Conservation (phyloP, 1,284 basidiomycete genomes). For the Marasmius tenuissimus region DNA sequence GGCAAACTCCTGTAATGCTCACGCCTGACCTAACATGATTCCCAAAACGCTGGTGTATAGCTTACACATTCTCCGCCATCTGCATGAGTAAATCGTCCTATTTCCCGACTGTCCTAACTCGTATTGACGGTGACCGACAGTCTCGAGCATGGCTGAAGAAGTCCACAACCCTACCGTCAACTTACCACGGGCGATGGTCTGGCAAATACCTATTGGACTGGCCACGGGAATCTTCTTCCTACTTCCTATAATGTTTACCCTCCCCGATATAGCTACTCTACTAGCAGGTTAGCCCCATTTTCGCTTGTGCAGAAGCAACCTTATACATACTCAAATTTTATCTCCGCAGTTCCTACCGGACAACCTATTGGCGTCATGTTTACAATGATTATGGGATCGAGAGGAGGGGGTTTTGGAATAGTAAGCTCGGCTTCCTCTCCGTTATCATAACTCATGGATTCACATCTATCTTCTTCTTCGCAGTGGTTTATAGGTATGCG, state of each 20-base stretch:
- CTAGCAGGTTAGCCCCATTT: slow-evolving; percentile 39
- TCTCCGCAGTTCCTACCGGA: slow-evolving; percentile 48
- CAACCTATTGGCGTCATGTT: slow-evolving; percentile 69
- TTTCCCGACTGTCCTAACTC: background rate
- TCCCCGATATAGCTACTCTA: slow-evolving; percentile 56
- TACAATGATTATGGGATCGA: slow-evolving; percentile 61
- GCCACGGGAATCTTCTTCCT: slow-evolving; percentile 60
- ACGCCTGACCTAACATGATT: background rate
- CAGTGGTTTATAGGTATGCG: background rate
- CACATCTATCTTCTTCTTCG: background rate
- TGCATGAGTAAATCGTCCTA: slow-evolving; percentile 45
- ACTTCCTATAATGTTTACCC: slow-evolving; percentile 68
- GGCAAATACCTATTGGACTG: slow-evolving; percentile 64
- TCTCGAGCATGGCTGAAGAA: slow-evolving; percentile 65
- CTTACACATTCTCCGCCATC: slow-evolving; percentile 50
- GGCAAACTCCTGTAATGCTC: slow-evolving; percentile 1
- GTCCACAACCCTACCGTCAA: slow-evolving; percentile 56
- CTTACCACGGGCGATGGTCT: slow-evolving; percentile 59
- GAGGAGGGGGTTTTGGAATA: slow-evolving; percentile 63
- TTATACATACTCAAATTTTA: background rate
- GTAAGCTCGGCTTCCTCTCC: slow-evolving; percentile 28
- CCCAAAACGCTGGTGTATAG: slow-evolving; percentile 19
- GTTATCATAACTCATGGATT: background rate
- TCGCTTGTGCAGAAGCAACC: background rate
- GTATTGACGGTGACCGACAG: slow-evolving; percentile 24